Evolutionary conservation across 805 yeast genomes (phyloP), one percentile per base, ranked within the genome.

Genomic region (Cyberlindnera mrakii): DNA sequence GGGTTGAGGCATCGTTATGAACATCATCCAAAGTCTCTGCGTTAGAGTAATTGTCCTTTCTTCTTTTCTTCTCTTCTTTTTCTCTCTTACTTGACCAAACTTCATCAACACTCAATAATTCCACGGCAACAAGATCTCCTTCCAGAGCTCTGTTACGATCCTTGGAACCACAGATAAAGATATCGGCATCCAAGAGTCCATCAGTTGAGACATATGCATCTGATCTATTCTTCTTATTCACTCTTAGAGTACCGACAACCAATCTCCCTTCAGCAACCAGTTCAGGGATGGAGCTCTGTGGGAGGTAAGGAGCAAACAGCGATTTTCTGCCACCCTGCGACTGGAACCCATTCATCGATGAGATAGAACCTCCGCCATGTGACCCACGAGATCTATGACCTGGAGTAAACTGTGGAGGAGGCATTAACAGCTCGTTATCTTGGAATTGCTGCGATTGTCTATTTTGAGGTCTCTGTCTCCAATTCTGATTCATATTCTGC

Each of bases 161-260:
- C 63, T 93, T 93, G 10, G 98, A 90, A 10, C 99, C 99, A 69
- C 98, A 93, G 52, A 93, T 93, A 59, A 89, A 93, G 48, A 93
- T 88, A 64, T 93, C 99, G 0, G 99, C 95, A 64, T 93, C 99
- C 49, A 93, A 74, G 29, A 90, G 75, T 1, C 96, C 96, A 62
- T 90, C 97, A 1, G 98, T 91, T 6, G 96, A 80, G n/a, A 93
- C 98, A 66, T 95, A 93, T 0, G 99, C 99, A 66, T 93, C 98
- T 1, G 96, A 88, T 55, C 99, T 75, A 63, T 93, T 93, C 65
- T 93, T 93, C 65, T 89, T 90, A 67, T 93, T 93, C 35, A 93
- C 99, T 51, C 99, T 77, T 55, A 93, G 70, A 23, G 83, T 84
- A 54, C 99, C 99, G 3, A 95, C 82, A 7, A 93, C 98, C 41